Evolutionary conservation across 2,329 filamentous ascomycete genomes (phyloP).

Genomic region (Hawksworthiomyces lignivorus): DNA sequence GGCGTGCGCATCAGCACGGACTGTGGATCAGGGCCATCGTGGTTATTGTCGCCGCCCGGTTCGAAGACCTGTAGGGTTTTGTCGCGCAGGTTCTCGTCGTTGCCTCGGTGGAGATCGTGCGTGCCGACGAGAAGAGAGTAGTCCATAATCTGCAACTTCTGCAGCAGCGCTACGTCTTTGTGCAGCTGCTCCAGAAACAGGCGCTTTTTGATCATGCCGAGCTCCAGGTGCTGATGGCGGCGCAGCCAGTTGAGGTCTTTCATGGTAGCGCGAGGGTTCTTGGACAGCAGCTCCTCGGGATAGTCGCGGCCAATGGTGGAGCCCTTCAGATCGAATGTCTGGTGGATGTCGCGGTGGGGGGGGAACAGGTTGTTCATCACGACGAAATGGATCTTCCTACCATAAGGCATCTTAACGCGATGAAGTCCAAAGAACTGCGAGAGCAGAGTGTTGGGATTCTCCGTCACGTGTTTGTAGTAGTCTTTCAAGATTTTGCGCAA

Average conservation of each 20-base stretch:
- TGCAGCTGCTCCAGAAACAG: conserved; percentile 85
- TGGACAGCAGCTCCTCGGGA: conserved; percentile 75
- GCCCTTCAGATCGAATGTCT: conserved; percentile 94
- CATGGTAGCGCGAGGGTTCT: conserved; percentile 84
- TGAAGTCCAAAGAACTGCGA: conserved; percentile 98
- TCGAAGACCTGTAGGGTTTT: conserved; percentile 94
- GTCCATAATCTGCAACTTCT: conserved; percentile 94
- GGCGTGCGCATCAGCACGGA: conserved; percentile 75
- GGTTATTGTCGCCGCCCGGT: conserved; percentile 62
- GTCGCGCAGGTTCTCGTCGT: conserved; percentile 84
- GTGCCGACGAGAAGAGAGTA: conserved; percentile 94
- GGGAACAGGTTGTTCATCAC: conserved; percentile 99
- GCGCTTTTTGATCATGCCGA: conserved; percentile 81
- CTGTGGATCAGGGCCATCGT: conserved; percentile 50
- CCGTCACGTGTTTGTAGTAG: conserved; percentile 86
- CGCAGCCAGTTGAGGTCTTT: conserved; percentile 97
- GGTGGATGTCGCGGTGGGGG: conserved; percentile 92
- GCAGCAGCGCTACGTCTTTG: conserved; percentile 76
- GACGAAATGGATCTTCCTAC: conserved; percentile 97
- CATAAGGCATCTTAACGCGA: conserved; percentile 95
- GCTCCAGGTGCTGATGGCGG: conserved; percentile 74
- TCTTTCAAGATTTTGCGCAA: conserved; percentile 77
- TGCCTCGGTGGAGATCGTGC: conserved; percentile 82
- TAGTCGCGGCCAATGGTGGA: conserved; percentile 92
- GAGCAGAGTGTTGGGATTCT: conserved; percentile 92